phyloP scores from a whole-genome alignment of 2,329 filamentous ascomycete species.

The Fusarium bulbicola region DNA sequence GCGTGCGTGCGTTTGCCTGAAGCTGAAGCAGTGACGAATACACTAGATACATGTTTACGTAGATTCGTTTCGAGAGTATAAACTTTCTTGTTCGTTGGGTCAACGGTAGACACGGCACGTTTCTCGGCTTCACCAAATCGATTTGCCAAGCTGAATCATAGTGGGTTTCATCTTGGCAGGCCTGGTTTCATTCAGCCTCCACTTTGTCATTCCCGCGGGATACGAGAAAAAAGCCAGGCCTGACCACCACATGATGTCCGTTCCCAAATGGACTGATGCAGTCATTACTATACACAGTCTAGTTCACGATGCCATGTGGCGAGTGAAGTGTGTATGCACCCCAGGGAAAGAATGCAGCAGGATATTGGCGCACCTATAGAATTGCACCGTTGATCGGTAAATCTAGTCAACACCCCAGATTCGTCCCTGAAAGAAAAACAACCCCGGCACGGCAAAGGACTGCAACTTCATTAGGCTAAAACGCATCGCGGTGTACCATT shows the following conservation, averaged over 20 bases:
- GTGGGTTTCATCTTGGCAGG: slow-evolving; percentile 24
- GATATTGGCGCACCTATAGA: slow-evolving; percentile 15
- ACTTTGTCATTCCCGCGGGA: neutral
- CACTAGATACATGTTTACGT: neutral
- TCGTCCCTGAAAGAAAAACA: neutral
- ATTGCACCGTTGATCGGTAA: neutral
- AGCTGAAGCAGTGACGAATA: neutral
- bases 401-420: slow-evolving; percentile 10
- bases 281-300: neutral
- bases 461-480: slow-evolving; percentile 11
- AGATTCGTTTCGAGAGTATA: neutral
- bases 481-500: neutral
- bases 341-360: neutral
- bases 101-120: neutral
- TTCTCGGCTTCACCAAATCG: slow-evolving; percentile 9
- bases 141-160: slow-evolving; percentile 20
- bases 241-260: slow-evolving; percentile 1
- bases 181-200: slow-evolving; percentile 20
- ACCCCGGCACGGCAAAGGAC: slow-evolving; percentile 5
- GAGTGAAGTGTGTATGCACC: neutral
- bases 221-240: neutral
- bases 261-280: neutral
- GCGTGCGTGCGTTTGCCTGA: neutral
- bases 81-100: neutral
- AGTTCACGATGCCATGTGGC: neutral